These are phyloP conservation scores for Fusarium ramigenum DNA, from an alignment of 2,329 filamentous ascomycete species.

Conservation along the genomic window DNA sequence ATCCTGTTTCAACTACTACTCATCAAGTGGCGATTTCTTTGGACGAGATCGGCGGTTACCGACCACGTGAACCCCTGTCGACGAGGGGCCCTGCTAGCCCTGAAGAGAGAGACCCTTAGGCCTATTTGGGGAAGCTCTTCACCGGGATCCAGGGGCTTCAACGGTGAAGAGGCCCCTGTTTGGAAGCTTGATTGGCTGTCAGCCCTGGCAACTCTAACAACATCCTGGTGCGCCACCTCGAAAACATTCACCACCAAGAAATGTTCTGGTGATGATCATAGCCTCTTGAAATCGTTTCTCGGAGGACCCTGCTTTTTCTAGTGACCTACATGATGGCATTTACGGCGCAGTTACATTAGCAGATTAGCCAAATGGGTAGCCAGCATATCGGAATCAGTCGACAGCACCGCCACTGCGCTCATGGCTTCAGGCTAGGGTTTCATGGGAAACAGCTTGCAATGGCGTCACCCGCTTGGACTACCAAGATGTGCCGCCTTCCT, in stretches of 20 bases:
- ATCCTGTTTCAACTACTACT: conserved; percentile 33
- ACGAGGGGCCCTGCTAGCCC: not conserved
- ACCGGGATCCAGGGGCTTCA: conserved; percentile 15
- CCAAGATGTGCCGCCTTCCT: conserved; percentile 32
- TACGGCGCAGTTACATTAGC: conserved; percentile 4
- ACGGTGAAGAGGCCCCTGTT: conserved; percentile 12
- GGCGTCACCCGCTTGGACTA: conserved; percentile 39
- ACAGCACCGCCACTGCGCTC: not conserved
- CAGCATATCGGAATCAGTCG: conserved; percentile 13
- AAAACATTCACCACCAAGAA: conserved; percentile 26
- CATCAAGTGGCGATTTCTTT: conserved; percentile 30
- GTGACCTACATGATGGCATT: conserved; percentile 11
- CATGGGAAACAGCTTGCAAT: conserved; percentile 28
- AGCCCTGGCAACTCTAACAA: conserved; percentile 6
- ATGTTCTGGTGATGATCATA: conserved; percentile 34
- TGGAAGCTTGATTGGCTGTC: conserved; percentile 34
- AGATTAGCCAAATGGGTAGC: not conserved
- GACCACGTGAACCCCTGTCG: conserved; percentile 32
- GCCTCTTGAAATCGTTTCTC: conserved; percentile 30
- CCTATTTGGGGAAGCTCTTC: conserved; percentile 15
- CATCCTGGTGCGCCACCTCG: conserved; percentile 23
- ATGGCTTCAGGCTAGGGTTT: conserved; percentile 10
- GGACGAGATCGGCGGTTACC: conserved; percentile 34
- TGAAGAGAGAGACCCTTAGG: conserved; percentile 22
- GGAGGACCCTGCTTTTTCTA: conserved; percentile 31